Base-by-base conservation (phyloP, 2,329 filamentous ascomycete species). In the Fusarium aywerte region DNA sequence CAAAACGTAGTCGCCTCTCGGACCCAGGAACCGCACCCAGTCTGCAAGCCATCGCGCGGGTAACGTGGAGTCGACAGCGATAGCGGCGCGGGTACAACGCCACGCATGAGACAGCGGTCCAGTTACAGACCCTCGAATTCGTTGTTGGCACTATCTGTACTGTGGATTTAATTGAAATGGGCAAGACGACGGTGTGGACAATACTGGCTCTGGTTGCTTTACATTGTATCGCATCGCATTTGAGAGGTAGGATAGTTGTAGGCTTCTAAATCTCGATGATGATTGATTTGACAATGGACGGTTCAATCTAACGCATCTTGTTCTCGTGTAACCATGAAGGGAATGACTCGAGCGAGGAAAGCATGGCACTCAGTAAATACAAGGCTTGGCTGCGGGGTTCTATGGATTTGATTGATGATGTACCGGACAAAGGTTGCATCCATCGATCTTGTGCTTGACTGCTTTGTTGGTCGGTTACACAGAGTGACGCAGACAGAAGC, bases 41-140 rank as follows among this genome's bases (percentile, higher is more conserved):
- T 53, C 62, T 68, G 65, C 65, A 65, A 59, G 58, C 58, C 70
- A 65, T 50, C 54, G 49, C 38, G 69, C 68, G 71, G 68, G 65
- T 50, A 61, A 50, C 55, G 70, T 68, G 68, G 70, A 67, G 61
- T 68, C 48, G 44, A 40, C 32, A 62, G 39, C 56, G 70, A 73
- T 71, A 72, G 44, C 56, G 48, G 52, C 32, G 47, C 53, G 51
- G 60, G 56, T 62, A 55, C 44, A 48, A 68, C 65, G 65, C 65
- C 56, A 68, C 56, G 49, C 25, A 36, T 38, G 35, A 62, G 48
- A 51, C 47, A 18, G 27, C 44, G 20, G 39, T 42, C 67, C 63
- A 67, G 35, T 67, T 25, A 56, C 47, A 57, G 38, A 50, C 47
- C 47, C 54, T 54, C 43, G 50, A 60, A 62, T 45, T 52, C 35